Evolutionary conservation across 176 grass and related monocot species (phyloP).

Genomic region (Hordeum marinum): DNA sequence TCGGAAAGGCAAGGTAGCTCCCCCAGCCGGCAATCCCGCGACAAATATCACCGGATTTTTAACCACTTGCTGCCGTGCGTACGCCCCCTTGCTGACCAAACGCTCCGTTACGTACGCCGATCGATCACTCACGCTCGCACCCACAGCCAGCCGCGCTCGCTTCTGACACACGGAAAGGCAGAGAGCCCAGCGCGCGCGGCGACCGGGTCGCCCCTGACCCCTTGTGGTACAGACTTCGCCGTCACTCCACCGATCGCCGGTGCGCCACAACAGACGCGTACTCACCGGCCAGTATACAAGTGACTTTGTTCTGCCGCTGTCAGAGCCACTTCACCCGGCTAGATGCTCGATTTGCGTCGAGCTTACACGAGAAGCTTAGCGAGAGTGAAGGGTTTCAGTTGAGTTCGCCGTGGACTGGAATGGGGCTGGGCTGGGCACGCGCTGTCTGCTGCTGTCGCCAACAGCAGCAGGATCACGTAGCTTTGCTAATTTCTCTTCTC

Average conservation of each 20-base stretch:
- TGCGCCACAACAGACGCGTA: background rate
- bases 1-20: background rate
- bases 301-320: background rate
- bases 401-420: background rate
- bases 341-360: background rate
- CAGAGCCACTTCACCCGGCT: background rate
- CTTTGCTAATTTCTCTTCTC: background rate
- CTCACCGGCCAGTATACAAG: background rate
- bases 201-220: background rate
- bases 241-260: background rate
- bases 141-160: background rate
- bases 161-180: constrained; percentile 28
- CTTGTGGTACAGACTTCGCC: background rate
- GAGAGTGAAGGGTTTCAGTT: background rate
- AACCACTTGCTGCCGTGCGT: background rate
- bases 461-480: background rate
- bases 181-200: background rate
- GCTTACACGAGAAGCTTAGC: background rate
- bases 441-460: constrained; percentile 5
- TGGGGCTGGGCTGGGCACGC: background rate
- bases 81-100: background rate
- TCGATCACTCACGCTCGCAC: background rate
- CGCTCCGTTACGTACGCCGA: background rate
- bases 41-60: constrained; percentile 2
- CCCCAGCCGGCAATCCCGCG: background rate